Evolutionary conservation across 2,329 filamentous ascomycete genomes (phyloP), one percentile per base, ranked within the genome.

Genomic region (Aspergillus puulaauensis): DNA sequence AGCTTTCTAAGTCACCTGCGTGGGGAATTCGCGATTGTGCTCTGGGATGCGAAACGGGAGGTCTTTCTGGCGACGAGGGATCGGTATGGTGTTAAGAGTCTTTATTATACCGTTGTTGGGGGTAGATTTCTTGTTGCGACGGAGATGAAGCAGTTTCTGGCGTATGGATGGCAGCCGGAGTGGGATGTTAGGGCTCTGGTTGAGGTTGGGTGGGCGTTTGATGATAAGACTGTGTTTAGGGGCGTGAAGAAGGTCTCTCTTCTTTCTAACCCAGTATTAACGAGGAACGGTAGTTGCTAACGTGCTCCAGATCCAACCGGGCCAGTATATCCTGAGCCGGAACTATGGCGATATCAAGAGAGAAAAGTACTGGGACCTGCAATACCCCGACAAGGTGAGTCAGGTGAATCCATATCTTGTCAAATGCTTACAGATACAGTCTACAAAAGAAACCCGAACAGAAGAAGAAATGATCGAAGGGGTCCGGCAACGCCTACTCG

Each of bases 11-110:
- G 73, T 5, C 73, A 82, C 56, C 70, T 85, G 3, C 74, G 82
- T 4, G 83, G 83, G 15, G 83, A 85, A 62, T 85, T 85, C 61
- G 75, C 82, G 1, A 71, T 84, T 11, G 77, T 81, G 9, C 64
- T 85, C 1, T 83, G 79, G 55, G 82, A 85, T 59, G 74, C 75
- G 8, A 69, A 72, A 14, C 64, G 68, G 1, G 66, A 77, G 53
- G 57, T 73, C 0, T 70, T 84, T 44, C 66, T 85, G 33, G 81
- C 78, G 0, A 81, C 74, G 0, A 69, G 82, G 23, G 83, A 86
- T 64, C 77, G 83, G 0, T 85, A 79, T 66, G 83, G 83, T 3
- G 81, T 86, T 64, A 85, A 86, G 66, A 82, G 83, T 2, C 72
- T 85, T 15, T 80, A 82, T 55, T 85, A 78, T 69, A 83, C 80